Conservation (phyloP, 176 grass and related monocot species). For the Ensete glaucum region DNA sequence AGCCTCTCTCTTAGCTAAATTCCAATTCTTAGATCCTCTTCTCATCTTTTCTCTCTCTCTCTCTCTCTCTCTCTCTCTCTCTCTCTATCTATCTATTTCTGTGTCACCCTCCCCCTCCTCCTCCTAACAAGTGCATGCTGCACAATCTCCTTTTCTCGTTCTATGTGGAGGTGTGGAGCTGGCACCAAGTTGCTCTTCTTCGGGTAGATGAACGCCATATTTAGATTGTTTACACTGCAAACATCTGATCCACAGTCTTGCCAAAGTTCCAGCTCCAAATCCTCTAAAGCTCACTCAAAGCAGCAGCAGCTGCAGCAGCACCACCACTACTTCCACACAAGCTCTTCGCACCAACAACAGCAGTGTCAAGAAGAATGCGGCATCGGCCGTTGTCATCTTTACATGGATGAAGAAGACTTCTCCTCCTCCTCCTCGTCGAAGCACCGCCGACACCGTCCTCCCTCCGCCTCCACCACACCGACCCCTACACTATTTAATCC, state of each 20-base stretch:
- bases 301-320: constrained; percentile 31
- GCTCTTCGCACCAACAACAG: constrained; percentile 29
- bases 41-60: neutral
- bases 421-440: constrained; percentile 84
- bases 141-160: constrained; percentile 48
- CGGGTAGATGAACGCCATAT: constrained; percentile 73
- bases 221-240: constrained; percentile 91
- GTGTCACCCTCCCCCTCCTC: neutral
- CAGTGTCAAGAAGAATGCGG: constrained; percentile 91
- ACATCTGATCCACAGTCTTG: constrained; percentile 70
- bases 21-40: constrained; percentile 2
- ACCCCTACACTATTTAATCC: constrained; percentile 56
- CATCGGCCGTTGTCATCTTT: constrained; percentile 40
- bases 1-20: neutral
- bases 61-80: constrained; percentile 36
- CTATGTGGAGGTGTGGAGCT: constrained; percentile 15
- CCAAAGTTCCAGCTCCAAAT: constrained; percentile 71
- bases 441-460: constrained; percentile 41
- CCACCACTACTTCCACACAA: constrained; percentile 26
- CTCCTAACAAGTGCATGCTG: constrained; percentile 6
- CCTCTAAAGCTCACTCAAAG: constrained; percentile 49
- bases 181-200: neutral
- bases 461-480: constrained; percentile 35
- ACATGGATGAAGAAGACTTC: constrained; percentile 98
- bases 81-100: neutral